phyloP scores from a whole-genome alignment of 1,284 basidiomycete genomes.

The Xerocomus amazonicus region DNA sequence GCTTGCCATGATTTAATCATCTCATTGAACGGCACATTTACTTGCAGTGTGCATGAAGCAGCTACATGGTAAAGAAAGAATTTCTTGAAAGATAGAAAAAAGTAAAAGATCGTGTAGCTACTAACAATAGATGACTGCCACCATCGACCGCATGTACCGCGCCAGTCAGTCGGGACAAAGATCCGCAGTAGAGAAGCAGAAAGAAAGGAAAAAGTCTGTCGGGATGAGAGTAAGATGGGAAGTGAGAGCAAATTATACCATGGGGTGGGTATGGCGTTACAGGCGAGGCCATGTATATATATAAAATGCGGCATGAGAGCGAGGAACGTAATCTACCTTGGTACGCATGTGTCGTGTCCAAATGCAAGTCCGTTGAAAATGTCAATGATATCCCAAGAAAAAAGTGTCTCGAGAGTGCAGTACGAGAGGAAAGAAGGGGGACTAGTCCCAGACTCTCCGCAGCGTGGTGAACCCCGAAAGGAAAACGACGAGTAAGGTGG shows the following conservation, averaged over 20 bases:
- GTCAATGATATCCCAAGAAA: slow-evolving; percentile 18
- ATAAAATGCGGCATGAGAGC: slow-evolving; percentile 24
- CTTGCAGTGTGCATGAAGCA: neutral
- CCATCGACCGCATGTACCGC: slow-evolving; percentile 5
- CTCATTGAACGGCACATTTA: neutral
- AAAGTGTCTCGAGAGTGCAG: slow-evolving; percentile 1
- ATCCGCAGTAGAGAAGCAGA: slow-evolving; percentile 8
- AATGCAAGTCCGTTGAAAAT: slow-evolving; percentile 27
- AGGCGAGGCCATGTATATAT: slow-evolving; percentile 10
- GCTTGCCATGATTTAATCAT: too few relatives aligned
- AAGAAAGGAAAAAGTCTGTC: slow-evolving; percentile 11
- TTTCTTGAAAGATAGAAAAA: slow-evolving; percentile 1
- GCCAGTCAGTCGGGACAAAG: slow-evolving; percentile 6
- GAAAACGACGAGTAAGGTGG: slow-evolving; percentile 69
- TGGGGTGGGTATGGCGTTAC: slow-evolving; percentile 13
- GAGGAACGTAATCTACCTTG: slow-evolving; percentile 25
- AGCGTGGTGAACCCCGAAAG: slow-evolving; percentile 58
- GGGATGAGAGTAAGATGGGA: slow-evolving; percentile 5
- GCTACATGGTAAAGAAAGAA: neutral
- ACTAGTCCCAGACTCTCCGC: slow-evolving; percentile 29
- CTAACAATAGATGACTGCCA: neutral
- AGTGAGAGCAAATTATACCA: slow-evolving; percentile 26
- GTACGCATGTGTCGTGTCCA: slow-evolving; percentile 31
- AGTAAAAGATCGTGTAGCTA: slow-evolving; percentile 10
- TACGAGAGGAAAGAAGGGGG: neutral